phyloP scores from a whole-genome alignment of 2,329 filamentous ascomycete genomes.

The Saccharata proteae region DNA sequence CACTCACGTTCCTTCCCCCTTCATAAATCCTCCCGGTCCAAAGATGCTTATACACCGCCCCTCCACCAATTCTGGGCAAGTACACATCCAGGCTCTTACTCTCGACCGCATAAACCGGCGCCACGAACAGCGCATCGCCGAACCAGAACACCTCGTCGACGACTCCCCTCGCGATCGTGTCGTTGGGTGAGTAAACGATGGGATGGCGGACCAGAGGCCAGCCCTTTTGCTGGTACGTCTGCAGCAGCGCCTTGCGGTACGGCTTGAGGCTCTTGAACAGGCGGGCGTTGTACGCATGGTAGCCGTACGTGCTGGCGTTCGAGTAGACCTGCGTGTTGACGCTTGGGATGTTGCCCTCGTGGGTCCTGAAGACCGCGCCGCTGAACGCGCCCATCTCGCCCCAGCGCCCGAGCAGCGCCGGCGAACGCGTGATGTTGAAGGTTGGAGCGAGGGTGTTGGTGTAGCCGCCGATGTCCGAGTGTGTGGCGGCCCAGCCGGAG shows the following conservation, averaged over 20 bases:
- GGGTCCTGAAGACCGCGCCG: constrained; percentile 23
- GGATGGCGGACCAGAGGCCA: constrained; percentile 18
- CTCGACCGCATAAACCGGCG: constrained; percentile 15
- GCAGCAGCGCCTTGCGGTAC: constrained; percentile 20
- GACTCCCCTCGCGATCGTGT: constrained; percentile 13
- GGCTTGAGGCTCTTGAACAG: constrained; percentile 22
- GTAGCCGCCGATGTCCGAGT: constrained; percentile 26
- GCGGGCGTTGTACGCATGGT: constrained; percentile 24
- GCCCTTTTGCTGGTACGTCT: constrained; percentile 15
- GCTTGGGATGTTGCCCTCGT: constrained; percentile 26
- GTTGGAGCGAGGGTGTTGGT: constrained; percentile 18
- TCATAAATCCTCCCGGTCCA: constrained; percentile 14
- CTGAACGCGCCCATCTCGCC: constrained; percentile 24
- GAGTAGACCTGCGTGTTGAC: constrained; percentile 27
- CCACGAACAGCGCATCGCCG: constrained; percentile 16
- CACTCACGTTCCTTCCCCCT: constrained; percentile 13
- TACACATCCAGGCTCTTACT: constrained; percentile 14
- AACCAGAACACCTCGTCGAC: constrained; percentile 19
- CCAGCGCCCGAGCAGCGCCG: constrained; percentile 26
- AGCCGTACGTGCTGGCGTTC: constrained; percentile 21
- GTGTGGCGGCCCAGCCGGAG: constrained; percentile 22
- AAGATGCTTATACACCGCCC: constrained; percentile 13
- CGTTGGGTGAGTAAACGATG: constrained; percentile 15
- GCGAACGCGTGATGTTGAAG: constrained; percentile 22
- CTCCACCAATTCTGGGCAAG: constrained; percentile 12